phyloP scores from a whole-genome alignment of 2,329 filamentous ascomycete species.

The Fusarium floridanum region DNA sequence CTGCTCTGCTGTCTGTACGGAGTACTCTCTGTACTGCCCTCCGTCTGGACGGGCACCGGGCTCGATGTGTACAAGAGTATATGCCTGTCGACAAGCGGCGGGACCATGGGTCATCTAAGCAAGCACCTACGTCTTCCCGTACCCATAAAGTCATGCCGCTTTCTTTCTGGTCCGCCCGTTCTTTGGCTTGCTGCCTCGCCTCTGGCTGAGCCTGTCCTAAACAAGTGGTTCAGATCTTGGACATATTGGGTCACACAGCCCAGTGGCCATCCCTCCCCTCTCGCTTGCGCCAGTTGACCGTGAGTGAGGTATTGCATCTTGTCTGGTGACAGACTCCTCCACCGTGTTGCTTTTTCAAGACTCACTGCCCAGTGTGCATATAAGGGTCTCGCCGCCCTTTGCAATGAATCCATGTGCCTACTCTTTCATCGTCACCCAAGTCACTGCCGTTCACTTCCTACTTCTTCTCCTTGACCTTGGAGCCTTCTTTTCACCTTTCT shows the following conservation, averaged over 20 bases:
- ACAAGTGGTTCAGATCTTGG: slow-evolving; percentile 53
- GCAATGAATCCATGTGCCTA: slow-evolving; percentile 19
- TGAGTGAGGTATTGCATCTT: slow-evolving; percentile 37
- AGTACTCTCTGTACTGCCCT: neutral
- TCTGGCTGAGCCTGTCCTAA: slow-evolving; percentile 52
- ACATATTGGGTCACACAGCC: slow-evolving; percentile 53
- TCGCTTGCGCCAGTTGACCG: slow-evolving; percentile 44
- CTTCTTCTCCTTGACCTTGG: slow-evolving; percentile 3
- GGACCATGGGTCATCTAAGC: slow-evolving; percentile 25
- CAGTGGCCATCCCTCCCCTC: slow-evolving; percentile 47
- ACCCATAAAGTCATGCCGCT: slow-evolving; percentile 43
- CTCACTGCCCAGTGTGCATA: slow-evolving; percentile 42
- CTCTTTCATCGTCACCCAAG: slow-evolving; percentile 19
- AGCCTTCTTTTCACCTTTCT: slow-evolving; percentile 6
- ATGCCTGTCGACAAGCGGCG: slow-evolving; percentile 40
- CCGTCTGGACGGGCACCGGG: neutral
- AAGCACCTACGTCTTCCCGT: slow-evolving; percentile 39
- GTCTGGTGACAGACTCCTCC: slow-evolving; percentile 38
- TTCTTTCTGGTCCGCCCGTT: slow-evolving; percentile 37
- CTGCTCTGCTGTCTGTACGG: slow-evolving; percentile 22
- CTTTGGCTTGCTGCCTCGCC: slow-evolving; percentile 48
- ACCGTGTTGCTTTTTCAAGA: slow-evolving; percentile 46
- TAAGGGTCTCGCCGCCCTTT: slow-evolving; percentile 42
- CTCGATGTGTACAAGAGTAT: slow-evolving; percentile 18
- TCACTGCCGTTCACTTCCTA: slow-evolving; percentile 25